Evolutionary conservation across 345 rosid genomes (phyloP), one percentile per base, ranked within the genome.

Genomic region (Ceriops zippeliana): DNA sequence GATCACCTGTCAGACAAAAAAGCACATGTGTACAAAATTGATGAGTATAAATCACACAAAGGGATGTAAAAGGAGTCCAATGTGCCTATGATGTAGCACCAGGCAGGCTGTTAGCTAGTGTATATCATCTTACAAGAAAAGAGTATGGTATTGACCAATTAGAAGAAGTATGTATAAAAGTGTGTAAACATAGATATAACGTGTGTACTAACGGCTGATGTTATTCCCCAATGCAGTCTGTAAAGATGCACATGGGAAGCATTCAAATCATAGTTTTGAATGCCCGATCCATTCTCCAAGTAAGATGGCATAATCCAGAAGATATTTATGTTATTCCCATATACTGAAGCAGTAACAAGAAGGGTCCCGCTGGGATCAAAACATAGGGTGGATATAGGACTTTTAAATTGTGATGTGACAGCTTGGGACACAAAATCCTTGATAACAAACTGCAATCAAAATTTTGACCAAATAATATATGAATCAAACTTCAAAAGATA

Each of bases 311-410:
- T 83, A 63, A 93, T 88, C 30, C 93, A 87, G 67, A 93, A 93
- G 62, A 89, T 82, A 82, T 93, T 93, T 70, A 93, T 89, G 75
- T 88, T 91, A 77, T 91, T 85, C 67, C 96, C 98, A 58, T 89
- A 87, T 61, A 89, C 76, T 60, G 98, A 93, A 61, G 97, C 97
- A 62, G 98, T 91, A 62, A 93, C 96, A 67, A 93, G 73, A 57
- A 93, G 75, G 35, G 98, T 91, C 54, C 93, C 97, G 70, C 98
- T 91, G 35, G 89, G 96, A 69, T 93, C 98, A 73, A 93, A 93
- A 65, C 95, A 86, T 22, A 93, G 81, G 46, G 96, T 95, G 61
- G 97, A 93, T 31, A 93, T 86, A 68, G 98, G 96, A 80, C 97
- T 93, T 75, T 88, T 86, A 64, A 93, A 91, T 71, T 93, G 97